These are phyloP conservation scores for Eimeria praecox DNA, from an alignment of 169 alveolate genomes.

Conservation along the genomic window DNA sequence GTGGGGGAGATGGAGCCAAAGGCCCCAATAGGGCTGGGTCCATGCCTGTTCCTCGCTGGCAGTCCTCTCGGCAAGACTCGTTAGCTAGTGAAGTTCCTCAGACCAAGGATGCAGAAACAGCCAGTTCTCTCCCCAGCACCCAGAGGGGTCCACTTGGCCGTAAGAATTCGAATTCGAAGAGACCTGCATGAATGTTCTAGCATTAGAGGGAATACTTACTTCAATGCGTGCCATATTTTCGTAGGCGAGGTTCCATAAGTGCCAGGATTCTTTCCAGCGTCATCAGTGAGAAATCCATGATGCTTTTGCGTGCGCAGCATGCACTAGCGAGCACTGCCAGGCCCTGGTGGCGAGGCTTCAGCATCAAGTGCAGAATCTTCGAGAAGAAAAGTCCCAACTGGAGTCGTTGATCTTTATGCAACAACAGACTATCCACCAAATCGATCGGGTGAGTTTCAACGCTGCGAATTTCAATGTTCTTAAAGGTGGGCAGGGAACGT, in stretches of 20 bases:
- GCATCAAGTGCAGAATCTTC: slow-evolving; percentile 71
- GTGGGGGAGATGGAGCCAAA: not conserved
- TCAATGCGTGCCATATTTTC: not conserved
- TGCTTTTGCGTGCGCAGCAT: slow-evolving; percentile 31
- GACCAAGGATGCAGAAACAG: slow-evolving; percentile 26
- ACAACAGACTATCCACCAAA: slow-evolving; percentile 72
- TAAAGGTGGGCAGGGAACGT: not conserved
- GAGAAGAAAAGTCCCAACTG: slow-evolving; percentile 76
- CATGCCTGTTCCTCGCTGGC: slow-evolving; percentile 54
- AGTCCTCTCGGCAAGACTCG: slow-evolving; percentile 7
- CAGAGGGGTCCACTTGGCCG: slow-evolving; percentile 61
- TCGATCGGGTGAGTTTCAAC: slow-evolving; percentile 46
- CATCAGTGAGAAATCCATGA: not conserved
- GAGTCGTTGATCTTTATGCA: slow-evolving; percentile 72
- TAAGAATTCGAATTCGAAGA: not conserved
- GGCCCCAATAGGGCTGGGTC: slow-evolving; percentile 48
- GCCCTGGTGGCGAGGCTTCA: slow-evolving; percentile 66
- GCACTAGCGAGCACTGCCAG: slow-evolving; percentile 66
- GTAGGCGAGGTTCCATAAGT: not conserved
- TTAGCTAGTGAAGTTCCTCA: not conserved
- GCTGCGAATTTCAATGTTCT: not conserved
- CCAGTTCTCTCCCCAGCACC: slow-evolving; percentile 59
- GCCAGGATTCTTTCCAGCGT: not conserved
- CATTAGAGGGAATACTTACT: not conserved
- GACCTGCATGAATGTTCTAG: not conserved